Conservation (phyloP, 345 rosid genomes). For the Rhodamnia argentea region DNA sequence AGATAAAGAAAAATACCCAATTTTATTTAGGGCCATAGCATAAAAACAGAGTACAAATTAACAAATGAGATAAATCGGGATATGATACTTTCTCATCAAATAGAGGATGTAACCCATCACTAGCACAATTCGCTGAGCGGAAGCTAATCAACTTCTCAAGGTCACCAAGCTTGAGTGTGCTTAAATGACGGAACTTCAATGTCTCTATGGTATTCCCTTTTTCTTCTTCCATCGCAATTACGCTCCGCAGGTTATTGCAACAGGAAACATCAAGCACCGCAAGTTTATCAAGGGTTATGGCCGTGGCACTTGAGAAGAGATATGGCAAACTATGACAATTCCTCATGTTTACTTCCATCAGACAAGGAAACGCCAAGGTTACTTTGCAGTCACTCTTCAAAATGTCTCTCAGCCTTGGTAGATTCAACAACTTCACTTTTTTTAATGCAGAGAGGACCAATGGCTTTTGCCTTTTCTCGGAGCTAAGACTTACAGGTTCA, state of each 20-base stretch:
- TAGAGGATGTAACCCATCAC: not conserved
- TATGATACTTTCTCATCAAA: not conserved
- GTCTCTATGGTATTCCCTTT: not conserved
- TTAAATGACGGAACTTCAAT: not conserved
- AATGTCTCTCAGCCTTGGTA: not conserved
- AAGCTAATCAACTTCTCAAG: not conserved
- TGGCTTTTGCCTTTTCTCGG: not conserved
- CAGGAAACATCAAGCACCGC: not conserved
- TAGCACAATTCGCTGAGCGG: not conserved
- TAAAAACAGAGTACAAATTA: too few relatives aligned
- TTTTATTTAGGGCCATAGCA: not conserved
- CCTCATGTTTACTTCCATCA: not conserved
- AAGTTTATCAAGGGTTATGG: not conserved
- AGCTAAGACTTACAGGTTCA: not conserved
- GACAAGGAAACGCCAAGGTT: not conserved
- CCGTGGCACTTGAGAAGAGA: not conserved
- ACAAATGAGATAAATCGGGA: not conserved
- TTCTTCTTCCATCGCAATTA: not conserved
- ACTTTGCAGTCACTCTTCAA: not conserved
- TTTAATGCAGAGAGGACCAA: not conserved
- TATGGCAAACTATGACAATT: not conserved
- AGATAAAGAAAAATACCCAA: not conserved
- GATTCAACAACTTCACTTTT: not conserved
- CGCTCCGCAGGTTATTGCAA: not conserved
- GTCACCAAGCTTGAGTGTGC: not conserved